A percentile compares a stretch with the other conserved stretches of the same genome.
Evolutionary conservation across 768 basidiomycete genomes (phyloP).

Genomic region (Boletus huronensis): DNA sequence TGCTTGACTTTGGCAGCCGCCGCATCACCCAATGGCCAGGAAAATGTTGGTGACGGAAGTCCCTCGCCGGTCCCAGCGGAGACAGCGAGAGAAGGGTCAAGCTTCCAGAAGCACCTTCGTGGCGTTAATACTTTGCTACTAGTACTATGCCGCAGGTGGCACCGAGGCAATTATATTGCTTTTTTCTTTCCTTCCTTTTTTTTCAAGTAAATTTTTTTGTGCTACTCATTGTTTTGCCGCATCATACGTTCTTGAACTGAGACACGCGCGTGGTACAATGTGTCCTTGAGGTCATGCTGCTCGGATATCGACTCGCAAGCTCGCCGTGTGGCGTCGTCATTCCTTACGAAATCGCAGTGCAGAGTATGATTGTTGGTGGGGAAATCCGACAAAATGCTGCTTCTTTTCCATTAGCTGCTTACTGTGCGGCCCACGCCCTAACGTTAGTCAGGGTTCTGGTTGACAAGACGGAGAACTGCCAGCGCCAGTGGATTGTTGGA

Average conservation of each 20-base stretch:
- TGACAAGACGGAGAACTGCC: not conserved
- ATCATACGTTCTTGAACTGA: not conserved
- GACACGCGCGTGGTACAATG: not conserved
- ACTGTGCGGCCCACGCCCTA: constrained; percentile 10
- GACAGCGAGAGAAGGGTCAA: not conserved
- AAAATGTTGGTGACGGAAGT: not conserved
- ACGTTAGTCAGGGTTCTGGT: constrained; percentile 13
- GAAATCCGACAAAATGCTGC: not conserved
- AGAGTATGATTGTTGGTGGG: constrained; percentile 2
- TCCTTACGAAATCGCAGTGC: constrained; percentile 11
- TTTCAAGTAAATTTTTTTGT: not conserved
- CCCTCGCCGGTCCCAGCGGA: constrained; percentile 1
- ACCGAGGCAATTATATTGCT: not conserved
- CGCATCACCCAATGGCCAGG: not conserved
- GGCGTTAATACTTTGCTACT: constrained; percentile 8
- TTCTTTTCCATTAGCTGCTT: constrained; percentile 15
- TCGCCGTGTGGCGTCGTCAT: constrained; percentile 19
- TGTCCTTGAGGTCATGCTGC: not conserved
- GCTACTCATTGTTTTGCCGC: not conserved
- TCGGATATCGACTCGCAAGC: not conserved
- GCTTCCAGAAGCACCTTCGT: constrained; percentile 11
- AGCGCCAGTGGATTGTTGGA: not conserved
- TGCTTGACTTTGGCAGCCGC: not conserved
- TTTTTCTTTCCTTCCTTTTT: not conserved
- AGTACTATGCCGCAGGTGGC: not conserved